Percentiles rank a stretch among this genome's conserved stretches.
Evolutionary conservation across 176 grass and related monocot genomes (phyloP).

Genomic region (Ampelocalamus luodianensis): DNA sequence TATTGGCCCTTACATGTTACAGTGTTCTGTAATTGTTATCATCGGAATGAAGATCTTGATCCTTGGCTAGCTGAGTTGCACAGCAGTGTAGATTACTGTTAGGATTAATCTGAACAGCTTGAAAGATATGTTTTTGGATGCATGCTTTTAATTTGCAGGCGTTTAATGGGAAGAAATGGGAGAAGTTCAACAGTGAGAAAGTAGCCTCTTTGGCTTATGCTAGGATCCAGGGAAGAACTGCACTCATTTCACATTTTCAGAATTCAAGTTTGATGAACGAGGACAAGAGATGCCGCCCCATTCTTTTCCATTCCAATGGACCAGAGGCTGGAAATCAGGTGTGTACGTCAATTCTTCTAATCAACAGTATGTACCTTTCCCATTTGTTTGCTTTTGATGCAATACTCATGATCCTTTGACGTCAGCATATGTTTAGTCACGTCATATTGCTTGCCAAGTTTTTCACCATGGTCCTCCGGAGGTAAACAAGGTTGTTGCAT

Average conservation of each 20-base stretch:
- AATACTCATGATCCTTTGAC: neutral
- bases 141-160: constrained; percentile 50
- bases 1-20: constrained; percentile 10
- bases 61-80: constrained; percentile 13
- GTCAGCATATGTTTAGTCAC: neutral
- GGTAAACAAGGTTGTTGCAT: neutral
- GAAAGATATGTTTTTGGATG: constrained; percentile 13
- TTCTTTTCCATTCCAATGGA: constrained; percentile 81
- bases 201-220: constrained; percentile 93
- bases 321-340: constrained; percentile 68
- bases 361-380: neutral
- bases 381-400: neutral
- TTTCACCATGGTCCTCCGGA: neutral
- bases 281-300: constrained; percentile 93
- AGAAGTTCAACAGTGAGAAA: constrained; percentile 99
- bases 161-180: constrained; percentile 98
- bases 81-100: neutral
- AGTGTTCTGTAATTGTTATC: constrained; percentile 8
- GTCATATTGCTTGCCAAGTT: neutral
- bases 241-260: constrained; percentile 87
- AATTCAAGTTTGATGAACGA: constrained; percentile 98
- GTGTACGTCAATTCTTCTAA: neutral
- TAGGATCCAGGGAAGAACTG: constrained; percentile 82
- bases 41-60: constrained; percentile 5
- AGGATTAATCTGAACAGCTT: constrained; percentile 17